Evolutionary conservation across 352 stramenopile species (phyloP), one percentile per base, ranked within the genome.

Genomic region (Plasmopara halstedii): DNA sequence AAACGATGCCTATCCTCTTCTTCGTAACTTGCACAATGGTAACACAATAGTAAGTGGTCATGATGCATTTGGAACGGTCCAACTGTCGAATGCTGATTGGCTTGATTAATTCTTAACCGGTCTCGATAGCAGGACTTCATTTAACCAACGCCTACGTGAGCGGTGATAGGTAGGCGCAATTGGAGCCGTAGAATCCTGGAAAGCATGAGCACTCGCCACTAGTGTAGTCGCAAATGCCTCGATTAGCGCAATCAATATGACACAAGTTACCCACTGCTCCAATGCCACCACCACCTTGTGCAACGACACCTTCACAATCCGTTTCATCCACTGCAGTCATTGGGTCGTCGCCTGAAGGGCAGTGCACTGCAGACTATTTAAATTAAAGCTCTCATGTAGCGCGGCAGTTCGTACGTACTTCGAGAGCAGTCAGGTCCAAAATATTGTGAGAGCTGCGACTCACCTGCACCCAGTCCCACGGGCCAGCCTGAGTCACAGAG

Each of bases 361-460:
- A 96, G 20, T 69, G 80, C 42, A 82, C 72, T 92, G 35, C 9
- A 22, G 1, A 21, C 9, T 14, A 20, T 31, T 47, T 10, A 59
- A 17, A 18, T 29, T 34, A 29, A 29, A 39, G 8, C n/a, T 26
- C 15, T 27, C 19, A 32, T 49, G 7, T 9, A 50, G 31, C 15
- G 23, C 29, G 18, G 1, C 23, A 17, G 22, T 2, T 42, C 2
- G 0, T 20, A 50, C 64, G 32, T 67, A 88, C 80, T 59, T 41
- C 66, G 50, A 9, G 83, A 94, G 56, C 88, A 97, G 42, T 94
- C 85, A 14, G 75, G 53, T 6, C 86, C 86, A 48, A 97, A 97
- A 71, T 79, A 96, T 58, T 96, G 58, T 2, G 82, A 62, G 25
- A 80, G 65, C 51, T 97, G 89, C 3, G 64, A 73, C 46, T 97